Conservation (phyloP, 2,329 filamentous ascomycete species). For the Ceratocystis papillata region DNA sequence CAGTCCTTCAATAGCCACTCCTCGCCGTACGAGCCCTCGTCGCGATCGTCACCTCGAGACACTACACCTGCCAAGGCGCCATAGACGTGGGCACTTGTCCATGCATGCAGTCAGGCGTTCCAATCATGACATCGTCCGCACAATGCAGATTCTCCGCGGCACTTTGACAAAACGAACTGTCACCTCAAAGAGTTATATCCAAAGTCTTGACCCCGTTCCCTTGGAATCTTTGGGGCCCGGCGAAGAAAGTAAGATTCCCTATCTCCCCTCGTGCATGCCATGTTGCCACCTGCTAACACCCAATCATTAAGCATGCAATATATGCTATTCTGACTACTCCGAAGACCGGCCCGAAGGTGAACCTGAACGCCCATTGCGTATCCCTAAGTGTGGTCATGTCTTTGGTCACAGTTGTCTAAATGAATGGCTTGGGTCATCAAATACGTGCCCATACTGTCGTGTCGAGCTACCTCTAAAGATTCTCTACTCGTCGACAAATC, state of each 20-base stretch:
- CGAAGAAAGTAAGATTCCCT: constrained; percentile 23
- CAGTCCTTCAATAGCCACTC: neutral
- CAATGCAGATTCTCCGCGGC: constrained; percentile 38
- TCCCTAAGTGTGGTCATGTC: constrained; percentile 53
- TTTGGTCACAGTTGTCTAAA: constrained; percentile 56
- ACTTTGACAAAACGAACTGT: constrained; percentile 37
- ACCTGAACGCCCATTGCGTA: constrained; percentile 44
- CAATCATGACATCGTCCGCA: constrained; percentile 19
- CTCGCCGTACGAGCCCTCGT: constrained; percentile 24
- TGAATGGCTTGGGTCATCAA: constrained; percentile 53
- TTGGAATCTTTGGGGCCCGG: constrained; percentile 36
- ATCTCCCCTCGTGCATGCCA: neutral
- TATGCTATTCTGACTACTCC: constrained; percentile 55
- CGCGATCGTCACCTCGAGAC: constrained; percentile 10
- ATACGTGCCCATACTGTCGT: constrained; percentile 54
- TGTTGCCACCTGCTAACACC: neutral
- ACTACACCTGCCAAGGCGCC: constrained; percentile 4
- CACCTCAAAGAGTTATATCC: constrained; percentile 39
- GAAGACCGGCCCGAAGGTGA: constrained; percentile 47
- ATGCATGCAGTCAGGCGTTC: constrained; percentile 9
- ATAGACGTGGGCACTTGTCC: constrained; percentile 10
- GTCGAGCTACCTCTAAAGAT: constrained; percentile 47
- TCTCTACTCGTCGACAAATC: constrained; percentile 19
- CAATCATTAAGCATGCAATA: constrained; percentile 42
- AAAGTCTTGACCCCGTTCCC: constrained; percentile 39